Percentiles rank a stretch among this genome's conserved stretches.
Evolutionary conservation across 1,284 basidiomycete genomes (phyloP).

Genomic region (Omphalotus olearius): DNA sequence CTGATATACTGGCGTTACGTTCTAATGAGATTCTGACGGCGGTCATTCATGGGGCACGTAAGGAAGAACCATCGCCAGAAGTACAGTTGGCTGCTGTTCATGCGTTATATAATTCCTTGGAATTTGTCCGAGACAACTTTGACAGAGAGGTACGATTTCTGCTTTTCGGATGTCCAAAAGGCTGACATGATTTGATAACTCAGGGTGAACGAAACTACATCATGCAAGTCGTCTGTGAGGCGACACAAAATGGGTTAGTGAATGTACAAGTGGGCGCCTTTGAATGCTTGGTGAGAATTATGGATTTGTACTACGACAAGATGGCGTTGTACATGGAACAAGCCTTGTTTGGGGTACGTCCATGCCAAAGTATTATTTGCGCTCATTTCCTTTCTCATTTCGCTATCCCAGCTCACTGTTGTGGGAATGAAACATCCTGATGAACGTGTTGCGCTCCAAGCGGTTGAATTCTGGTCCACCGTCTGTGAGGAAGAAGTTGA

Average conservation of each 20-base stretch:
- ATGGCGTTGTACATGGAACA: slow-evolving; percentile 99
- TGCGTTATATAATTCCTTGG: slow-evolving; percentile 93
- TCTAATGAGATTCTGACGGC: slow-evolving; percentile 99
- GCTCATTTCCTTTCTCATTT: background rate
- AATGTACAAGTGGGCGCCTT: slow-evolving; percentile 91
- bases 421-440: slow-evolving; percentile 96
- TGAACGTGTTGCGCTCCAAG: slow-evolving; percentile 91
- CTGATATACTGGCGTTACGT: slow-evolving; percentile 83
- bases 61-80: slow-evolving; percentile 91
- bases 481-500: slow-evolving; percentile 98
- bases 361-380: slow-evolving; percentile 8
- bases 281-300: slow-evolving; percentile 94
- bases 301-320: slow-evolving; percentile 98
- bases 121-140: slow-evolving; percentile 98
- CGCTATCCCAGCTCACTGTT: slow-evolving; percentile 77
- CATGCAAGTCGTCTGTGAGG: slow-evolving; percentile 99
- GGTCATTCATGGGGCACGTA: slow-evolving; percentile 96
- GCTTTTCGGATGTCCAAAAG: slow-evolving; percentile 10
- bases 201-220: slow-evolving; percentile 99
- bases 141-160: slow-evolving; percentile 76
- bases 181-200: slow-evolving; percentile 14
- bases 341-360: slow-evolving; percentile 91
- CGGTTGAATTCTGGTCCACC: slow-evolving; percentile 99
- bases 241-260: slow-evolving; percentile 82
- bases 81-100: slow-evolving; percentile 95